Evolutionary conservation across 768 basidiomycete genomes (phyloP).

Genomic region (Hypholoma fasciculare): DNA sequence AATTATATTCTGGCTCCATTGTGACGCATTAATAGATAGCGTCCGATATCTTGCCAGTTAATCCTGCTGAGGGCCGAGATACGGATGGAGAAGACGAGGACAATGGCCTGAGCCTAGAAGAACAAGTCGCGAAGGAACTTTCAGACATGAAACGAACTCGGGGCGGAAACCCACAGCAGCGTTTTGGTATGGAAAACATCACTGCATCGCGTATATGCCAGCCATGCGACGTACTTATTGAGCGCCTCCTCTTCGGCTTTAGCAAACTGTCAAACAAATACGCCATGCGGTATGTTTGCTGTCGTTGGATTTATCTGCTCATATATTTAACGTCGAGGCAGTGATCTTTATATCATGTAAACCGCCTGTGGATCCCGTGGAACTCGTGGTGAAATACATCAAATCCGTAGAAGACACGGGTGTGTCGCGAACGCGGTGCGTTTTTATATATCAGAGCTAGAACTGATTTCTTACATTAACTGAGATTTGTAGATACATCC

Average conservation of each 20-base stretch:
- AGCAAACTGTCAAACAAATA: conserved; percentile 82
- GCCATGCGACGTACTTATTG: not conserved
- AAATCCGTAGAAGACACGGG: conserved; percentile 63
- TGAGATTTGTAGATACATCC: conserved; percentile 50
- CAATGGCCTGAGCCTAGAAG: conserved; percentile 58
- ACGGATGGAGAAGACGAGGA: conserved; percentile 32
- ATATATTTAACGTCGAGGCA: conserved; percentile 25
- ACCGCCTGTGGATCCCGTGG: conserved; percentile 74
- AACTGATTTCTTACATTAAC: not conserved
- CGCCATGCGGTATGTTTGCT: conserved; percentile 63
- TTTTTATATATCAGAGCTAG: not conserved
- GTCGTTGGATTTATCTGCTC: not conserved
- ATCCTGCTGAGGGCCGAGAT: conserved; percentile 20
- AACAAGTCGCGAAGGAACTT: conserved; percentile 71
- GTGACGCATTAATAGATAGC: conserved; percentile 59
- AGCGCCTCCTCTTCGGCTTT: not conserved
- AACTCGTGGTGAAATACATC: conserved; percentile 64
- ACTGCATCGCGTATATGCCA: not conserved
- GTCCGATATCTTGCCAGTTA: conserved; percentile 67
- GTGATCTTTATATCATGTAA: conserved; percentile 83
- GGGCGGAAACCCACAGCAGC: conserved; percentile 41
- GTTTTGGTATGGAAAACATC: conserved; percentile 52
- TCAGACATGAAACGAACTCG: conserved; percentile 68
- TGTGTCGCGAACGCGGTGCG: conserved; percentile 62
- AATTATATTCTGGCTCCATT: not conserved